Evolutionary conservation across 805 yeast genomes (phyloP), one percentile per base, ranked within the genome.

Genomic region (Schwanniomyces sp.): DNA sequence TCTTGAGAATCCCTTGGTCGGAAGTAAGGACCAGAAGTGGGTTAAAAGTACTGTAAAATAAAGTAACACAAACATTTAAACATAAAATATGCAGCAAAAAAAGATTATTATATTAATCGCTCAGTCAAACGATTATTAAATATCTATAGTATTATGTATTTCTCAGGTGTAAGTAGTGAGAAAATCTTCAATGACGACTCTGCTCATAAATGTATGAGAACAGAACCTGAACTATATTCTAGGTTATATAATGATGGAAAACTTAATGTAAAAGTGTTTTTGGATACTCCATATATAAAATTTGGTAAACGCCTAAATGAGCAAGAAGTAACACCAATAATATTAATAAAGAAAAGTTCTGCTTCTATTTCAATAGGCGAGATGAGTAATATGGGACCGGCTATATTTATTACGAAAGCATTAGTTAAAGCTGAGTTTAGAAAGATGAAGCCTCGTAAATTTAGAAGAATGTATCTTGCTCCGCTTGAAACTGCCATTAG

Each of bases 141-240:
- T 11, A 32, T 32, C 34, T n/a, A n/a, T n/a, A n/a, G n/a, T 6
- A 32, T 32, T 17, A 43, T 43, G 46, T 43, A 43, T 40, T 43
- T 43, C 25, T 43, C 46, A 9, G 46, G 46, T 17, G 42, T 37
- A 43, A 42, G 27, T 11, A 43, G 11, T 17, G 25, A 32, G 8
- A 26, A 30, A 25, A 41, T 41, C 10, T 30, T 26, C 12, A 24
- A 16, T 26, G 39, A 41, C 32, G 44, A 30, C 11, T 27, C 44
- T 32, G 21, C 17, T 5, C 17, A 24, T 16, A 7, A 12, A 12
- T 26, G 30, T 16, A 41, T 32, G 11, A 32, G 34, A 34, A 32
- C 32, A 28, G 32, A 41, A n/a, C 39, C 38, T 16, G 16, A 11
- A 7, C 16, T n/a, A n/a, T 41, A 26, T 27, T 21, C 39, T 14